These are phyloP conservation scores for Aegilops tauschii DNA, from an alignment of 176 grass and related monocot species.

Conservation along the genomic window DNA sequence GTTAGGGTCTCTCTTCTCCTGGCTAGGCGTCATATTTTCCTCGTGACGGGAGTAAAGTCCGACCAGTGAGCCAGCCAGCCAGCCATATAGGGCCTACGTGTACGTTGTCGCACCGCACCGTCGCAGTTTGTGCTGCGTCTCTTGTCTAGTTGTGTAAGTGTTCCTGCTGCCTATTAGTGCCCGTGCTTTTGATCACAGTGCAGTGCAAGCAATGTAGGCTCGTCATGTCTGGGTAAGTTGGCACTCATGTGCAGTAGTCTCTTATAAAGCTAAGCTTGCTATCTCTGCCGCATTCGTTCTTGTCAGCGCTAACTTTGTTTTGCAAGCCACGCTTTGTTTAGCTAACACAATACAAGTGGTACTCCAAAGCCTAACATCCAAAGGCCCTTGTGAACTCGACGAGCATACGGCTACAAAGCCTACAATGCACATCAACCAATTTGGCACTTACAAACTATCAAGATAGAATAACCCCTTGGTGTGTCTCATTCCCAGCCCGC, in stretches of 20 bases:
- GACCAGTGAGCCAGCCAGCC: not conserved
- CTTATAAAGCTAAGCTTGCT: too few species aligned
- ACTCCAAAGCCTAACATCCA: not conserved
- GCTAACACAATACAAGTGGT: not conserved
- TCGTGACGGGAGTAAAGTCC: not conserved
- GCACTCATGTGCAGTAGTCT: not conserved
- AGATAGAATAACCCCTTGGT: too few species aligned
- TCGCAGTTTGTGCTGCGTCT: not conserved
- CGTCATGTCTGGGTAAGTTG: not conserved
- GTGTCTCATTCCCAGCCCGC: too few species aligned
- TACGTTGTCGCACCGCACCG: not conserved
- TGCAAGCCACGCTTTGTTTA: not conserved
- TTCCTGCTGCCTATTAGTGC: not conserved
- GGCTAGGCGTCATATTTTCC: not conserved
- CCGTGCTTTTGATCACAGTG: not conserved
- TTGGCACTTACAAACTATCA: not conserved
- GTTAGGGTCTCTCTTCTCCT: not conserved
- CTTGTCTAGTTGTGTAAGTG: not conserved
- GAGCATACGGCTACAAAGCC: not conserved
- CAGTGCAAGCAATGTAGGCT: not conserved
- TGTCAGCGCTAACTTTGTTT: not conserved
- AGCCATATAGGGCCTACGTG: too few species aligned
- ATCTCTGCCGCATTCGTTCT: not conserved
- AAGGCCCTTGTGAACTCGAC: not conserved
- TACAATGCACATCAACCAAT: not conserved